Evolutionary conservation across 148 eudicot genomes (phyloP).

Genomic region (Tetragonia tetragonoides): DNA sequence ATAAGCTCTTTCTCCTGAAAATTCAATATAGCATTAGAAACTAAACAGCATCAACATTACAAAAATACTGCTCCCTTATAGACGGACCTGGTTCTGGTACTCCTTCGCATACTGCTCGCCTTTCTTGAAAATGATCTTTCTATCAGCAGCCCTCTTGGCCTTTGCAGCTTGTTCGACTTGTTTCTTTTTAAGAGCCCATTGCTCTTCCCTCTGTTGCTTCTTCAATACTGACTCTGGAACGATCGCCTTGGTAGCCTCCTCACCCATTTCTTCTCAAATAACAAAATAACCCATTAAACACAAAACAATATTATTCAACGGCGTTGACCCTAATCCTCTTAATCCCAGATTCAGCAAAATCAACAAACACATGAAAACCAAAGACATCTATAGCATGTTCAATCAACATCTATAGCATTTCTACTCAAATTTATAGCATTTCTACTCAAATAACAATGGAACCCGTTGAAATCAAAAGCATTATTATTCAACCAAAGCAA

Average conservation of each 20-base stretch:
- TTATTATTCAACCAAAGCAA: too few relatives aligned
- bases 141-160: constrained; percentile 59
- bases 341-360: background rate
- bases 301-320: background rate
- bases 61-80: background rate
- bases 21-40: background rate
- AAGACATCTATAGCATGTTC: background rate
- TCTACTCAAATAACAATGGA: too few relatives aligned
- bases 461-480: background rate
- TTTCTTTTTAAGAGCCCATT: constrained; percentile 67
- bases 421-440: too few relatives aligned
- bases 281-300: constrained; percentile 3
- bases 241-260: constrained; percentile 32
- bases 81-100: constrained; percentile 55
- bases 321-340: background rate
- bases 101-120: constrained; percentile 66
- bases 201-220: constrained; percentile 77
- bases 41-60: background rate
- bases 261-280: constrained; percentile 43
- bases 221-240: constrained; percentile 86
- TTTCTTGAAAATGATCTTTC: constrained; percentile 65
- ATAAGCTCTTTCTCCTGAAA: constrained; percentile 54
- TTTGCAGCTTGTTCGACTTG: constrained; percentile 40
- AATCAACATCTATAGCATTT: background rate
- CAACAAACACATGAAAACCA: background rate